phyloP scores from a whole-genome alignment of 1,139 yeast genomes.

The Citeromyces siamensis region DNA sequence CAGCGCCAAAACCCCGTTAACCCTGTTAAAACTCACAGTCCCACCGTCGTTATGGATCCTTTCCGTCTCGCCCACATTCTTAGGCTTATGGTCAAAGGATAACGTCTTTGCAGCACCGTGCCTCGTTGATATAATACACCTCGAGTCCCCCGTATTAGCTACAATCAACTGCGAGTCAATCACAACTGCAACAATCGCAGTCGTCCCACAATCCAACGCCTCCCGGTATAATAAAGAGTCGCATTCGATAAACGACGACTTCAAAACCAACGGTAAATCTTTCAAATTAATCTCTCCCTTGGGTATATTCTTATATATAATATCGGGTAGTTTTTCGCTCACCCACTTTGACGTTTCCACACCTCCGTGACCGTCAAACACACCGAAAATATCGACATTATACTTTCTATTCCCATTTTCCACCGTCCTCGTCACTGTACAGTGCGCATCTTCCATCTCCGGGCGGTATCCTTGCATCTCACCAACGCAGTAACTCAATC shows the following conservation, averaged over 20 bases:
- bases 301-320: constrained; percentile 20
- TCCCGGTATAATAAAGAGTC: constrained; percentile 40
- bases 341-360: constrained; percentile 43
- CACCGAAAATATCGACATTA: constrained; percentile 49
- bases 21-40: constrained; percentile 53
- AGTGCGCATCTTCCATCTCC: constrained; percentile 72
- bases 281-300: not conserved
- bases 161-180: constrained; percentile 39
- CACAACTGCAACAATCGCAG: constrained; percentile 47
- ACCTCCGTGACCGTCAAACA: constrained; percentile 80
- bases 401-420: not conserved
- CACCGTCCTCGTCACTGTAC: constrained; percentile 18
- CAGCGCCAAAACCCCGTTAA: constrained; percentile 61
- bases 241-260: constrained; percentile 41
- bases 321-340: constrained; percentile 28
- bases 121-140: constrained; percentile 44
- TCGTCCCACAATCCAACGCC: constrained; percentile 50
- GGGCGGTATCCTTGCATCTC: constrained; percentile 73
- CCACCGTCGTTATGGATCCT: constrained; percentile 69
- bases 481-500: constrained; percentile 50
- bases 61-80: constrained; percentile 61
- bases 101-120: constrained; percentile 42
- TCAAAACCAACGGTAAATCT: constrained; percentile 21
- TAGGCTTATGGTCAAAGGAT: constrained; percentile 70
- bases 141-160: constrained; percentile 68